Evolutionary conservation across 2,329 filamentous ascomycete species (phyloP), one percentile per base, ranked within the genome.

Genomic region (Phialophora chinensis): DNA sequence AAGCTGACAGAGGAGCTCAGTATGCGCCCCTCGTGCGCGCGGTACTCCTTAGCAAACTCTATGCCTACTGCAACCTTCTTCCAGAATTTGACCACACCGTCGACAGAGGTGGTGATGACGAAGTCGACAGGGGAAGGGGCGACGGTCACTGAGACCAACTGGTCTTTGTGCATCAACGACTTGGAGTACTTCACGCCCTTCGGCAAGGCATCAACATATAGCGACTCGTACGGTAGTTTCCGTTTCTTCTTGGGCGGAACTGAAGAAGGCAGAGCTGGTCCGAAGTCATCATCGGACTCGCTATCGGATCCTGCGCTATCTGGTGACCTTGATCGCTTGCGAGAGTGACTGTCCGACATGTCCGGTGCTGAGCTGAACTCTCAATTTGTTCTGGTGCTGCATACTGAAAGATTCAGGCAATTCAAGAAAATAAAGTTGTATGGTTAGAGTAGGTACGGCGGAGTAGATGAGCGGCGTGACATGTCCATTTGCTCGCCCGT

Each of bases 21-120:
- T 75, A 98, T 92, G 75, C 96, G 92, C 60, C 92, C 91, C 65
- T 86, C 85, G 79, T 99, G 96, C 7, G 95, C 93, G 75, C 89
- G 90, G 81, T 97, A 99, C 80, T 99, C 93, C 80, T 99, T 99
- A 61, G 98, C 94, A 75, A 99, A 99, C 80, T 99, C 96, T 66
- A 99, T 91, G 0, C 92, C 92, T 38, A 91, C 89, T 1, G 88
- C 89, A 70, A 91, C 87, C 81, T 99, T 99, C 82, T 99, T 99
- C 95, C 95, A 99, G 78, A 99, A 99, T 79, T 99, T 99, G 73
- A 98, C 94, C 0, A 94, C 90, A n/a, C 96, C 96, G 76, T 99
- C 95, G 52, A 91, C 82, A 0, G 95, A 98, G 68, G 91, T 92
- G 0, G 95, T 99, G 69, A 99, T 95, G 44, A 99, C 84, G 76